Base-by-base conservation (phyloP, 2,329 filamentous ascomycete species). In the Sclerotinia spermophila region DNA sequence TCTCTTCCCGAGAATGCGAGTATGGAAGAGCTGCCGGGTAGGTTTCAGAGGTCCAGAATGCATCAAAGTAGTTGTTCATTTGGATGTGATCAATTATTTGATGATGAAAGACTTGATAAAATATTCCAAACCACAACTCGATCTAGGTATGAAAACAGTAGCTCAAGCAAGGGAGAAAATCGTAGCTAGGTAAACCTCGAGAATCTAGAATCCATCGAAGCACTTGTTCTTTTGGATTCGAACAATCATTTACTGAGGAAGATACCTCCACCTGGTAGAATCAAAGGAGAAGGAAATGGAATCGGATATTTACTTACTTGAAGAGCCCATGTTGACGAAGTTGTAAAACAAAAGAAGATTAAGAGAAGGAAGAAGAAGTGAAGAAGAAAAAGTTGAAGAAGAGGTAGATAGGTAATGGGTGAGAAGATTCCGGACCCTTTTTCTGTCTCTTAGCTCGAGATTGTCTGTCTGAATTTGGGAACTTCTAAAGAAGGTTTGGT, bases 391-490 rank as follows among this genome's bases (percentile, higher is more conserved):
- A 30, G 3, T 35, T 66, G 17, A 53, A n/a, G 19, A 40, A n/a
- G n/a, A n/a, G n/a, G n/a, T n/a, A n/a, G n/a, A 19, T 66, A 53
- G 30, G 7, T 48, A 53, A 40, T 59, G 17, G n/a, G 3, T 19
- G 35, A 30, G 45, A 38, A 51, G 17, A 38, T 19, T 30, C 45
- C 45, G 35, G 62, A 66, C 35, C 62, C 45, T 55, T 66, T 65
- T 65, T 35, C 33, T n/a, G 5, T 66, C 62, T 45, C 62, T 66
- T 66, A 66, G 45, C 38, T 48, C 24, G 45, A 27, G n/a, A 51
- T 24, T 40, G 24, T 65, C 62, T 53, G 45, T 33, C 45, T 40
- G 45, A 33, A 21, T 40, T 53, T 38, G 51, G 2, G 24, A 8
- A 2, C 2, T 27, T 15, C 3, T n/a, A n/a, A 8, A 40, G 44